These are phyloP conservation scores for Megacollybia platyphylla DNA, from an alignment of 1,284 basidiomycete genomes.

Conservation along the genomic window DNA sequence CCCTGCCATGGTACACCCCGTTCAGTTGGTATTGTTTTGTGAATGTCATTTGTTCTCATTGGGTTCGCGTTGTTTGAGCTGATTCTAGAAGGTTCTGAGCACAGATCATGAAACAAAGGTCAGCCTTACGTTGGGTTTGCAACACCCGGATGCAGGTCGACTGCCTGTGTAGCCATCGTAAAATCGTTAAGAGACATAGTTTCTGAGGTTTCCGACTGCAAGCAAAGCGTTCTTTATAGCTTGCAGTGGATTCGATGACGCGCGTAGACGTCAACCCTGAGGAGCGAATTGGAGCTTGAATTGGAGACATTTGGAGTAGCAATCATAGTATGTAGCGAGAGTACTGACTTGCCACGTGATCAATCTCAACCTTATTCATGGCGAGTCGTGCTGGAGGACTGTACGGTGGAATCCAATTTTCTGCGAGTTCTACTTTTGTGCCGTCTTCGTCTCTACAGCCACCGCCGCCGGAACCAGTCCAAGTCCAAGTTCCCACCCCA, in stretches of 20 bases:
- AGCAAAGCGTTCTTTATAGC: too few species aligned
- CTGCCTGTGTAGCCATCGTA: constrained; percentile 18
- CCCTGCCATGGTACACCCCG: constrained; percentile 4
- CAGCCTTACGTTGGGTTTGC: constrained; percentile 25
- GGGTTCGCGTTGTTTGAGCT: constrained; percentile 23
- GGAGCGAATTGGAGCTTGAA: too few species aligned
- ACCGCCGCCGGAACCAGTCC: constrained; percentile 10
- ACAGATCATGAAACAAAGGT: too few species aligned
- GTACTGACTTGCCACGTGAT: too few species aligned
- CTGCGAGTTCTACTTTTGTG: constrained; percentile 32
- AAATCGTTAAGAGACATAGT: constrained; percentile 19
- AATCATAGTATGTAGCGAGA: too few species aligned
- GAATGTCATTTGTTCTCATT: constrained; percentile 17
- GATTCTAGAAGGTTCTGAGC: neutral
- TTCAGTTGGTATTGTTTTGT: constrained; percentile 1
- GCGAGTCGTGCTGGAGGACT: constrained; percentile 44
- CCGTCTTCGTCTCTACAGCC: constrained; percentile 8
- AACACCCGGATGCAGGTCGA: constrained; percentile 27
- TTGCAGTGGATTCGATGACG: too few species aligned
- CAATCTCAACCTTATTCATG: too few species aligned
- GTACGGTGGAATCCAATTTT: constrained; percentile 74
- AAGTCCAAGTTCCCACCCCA: constrained; percentile 13
- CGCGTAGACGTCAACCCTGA: too few species aligned
- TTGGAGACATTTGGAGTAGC: too few species aligned
- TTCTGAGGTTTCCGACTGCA: neutral